Base-by-base conservation (phyloP, 1,284 basidiomycete species). In the Tausonia pullulans region DNA sequence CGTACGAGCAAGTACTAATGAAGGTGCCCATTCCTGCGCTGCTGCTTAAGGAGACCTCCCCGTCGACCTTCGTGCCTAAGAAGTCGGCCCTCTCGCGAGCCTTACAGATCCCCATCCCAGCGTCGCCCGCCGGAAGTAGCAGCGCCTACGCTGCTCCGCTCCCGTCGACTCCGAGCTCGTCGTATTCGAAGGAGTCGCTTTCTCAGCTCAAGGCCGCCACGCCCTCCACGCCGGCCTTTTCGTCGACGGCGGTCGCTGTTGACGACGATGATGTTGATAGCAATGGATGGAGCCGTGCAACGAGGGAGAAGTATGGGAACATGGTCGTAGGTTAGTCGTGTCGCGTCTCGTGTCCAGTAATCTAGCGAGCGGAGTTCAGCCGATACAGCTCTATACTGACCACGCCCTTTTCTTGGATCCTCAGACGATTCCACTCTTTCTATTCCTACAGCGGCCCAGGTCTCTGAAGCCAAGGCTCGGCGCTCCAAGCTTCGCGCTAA, bases 121-220 rank as follows among this genome's bases (percentile, higher is more conserved):
- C 41, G n/a, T 8, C 55, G 41, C 8, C 27, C 27, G 27, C 27
- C 27, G 27, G 27, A 27, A 27, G 27, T 27, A 48, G 50, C 68
- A 71, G 79, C 81, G 2, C 78, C 78, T 10, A 81, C 83, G 10
- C 78, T 82, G 5, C 71, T 79, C 41, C 78, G 74, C 60, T 62
- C 49, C 73, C 80, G 2, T 73, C 73, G 71, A 79, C 77, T 3
- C 84, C 86, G 0, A 79, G 79, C 10, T 68, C 69, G 11, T 74
- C 71, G 11, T 96, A 96, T 73, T 86, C 87, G 66, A 79, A 83
- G 43, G 86, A 85, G 61, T 86, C 92, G 73, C 81, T 95, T 13
- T 82, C 85, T 27, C 82, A 93, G 71, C 81, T 95, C 53, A 93
- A 89, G 78, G 88, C 89, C 1, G 85, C 81, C 66, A 93, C 90